Percentiles rank a stretch among this genome's conserved stretches.
These are phyloP conservation scores for Paralagenidium karlingii DNA, from an alignment of 352 stramenopile species.

Conservation along the genomic window DNA sequence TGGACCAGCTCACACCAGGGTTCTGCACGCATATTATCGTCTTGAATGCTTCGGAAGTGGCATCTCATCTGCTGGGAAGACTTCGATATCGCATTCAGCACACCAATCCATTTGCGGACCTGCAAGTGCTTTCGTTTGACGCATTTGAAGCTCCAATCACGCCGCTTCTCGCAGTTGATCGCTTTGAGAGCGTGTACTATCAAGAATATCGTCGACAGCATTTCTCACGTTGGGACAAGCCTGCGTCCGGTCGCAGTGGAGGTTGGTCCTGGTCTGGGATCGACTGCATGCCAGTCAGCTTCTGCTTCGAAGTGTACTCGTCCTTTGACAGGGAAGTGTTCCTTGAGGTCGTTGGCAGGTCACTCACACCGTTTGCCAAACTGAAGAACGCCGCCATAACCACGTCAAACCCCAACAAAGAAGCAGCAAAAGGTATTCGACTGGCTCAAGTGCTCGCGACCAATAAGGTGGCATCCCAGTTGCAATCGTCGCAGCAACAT, in stretches of 20 bases:
- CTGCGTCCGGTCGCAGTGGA: slow-evolving; percentile 12
- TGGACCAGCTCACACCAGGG: slow-evolving; percentile 47
- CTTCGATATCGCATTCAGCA: slow-evolving; percentile 58
- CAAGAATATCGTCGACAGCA: slow-evolving; percentile 28
- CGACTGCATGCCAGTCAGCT: too few relatives aligned
- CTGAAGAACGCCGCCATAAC: too few relatives aligned
- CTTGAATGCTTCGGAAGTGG: slow-evolving; percentile 34
- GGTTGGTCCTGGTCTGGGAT: too few relatives aligned
- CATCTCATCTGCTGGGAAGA: slow-evolving; percentile 17
- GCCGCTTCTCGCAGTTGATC: slow-evolving; percentile 32
- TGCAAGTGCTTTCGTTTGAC: slow-evolving; percentile 43
- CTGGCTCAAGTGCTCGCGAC: slow-evolving; percentile 28
- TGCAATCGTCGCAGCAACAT: too few relatives aligned
- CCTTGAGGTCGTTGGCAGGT: slow-evolving; percentile 20
- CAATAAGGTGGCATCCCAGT: slow-evolving; percentile 34
- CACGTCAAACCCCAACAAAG: too few relatives aligned
- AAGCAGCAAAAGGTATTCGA: slow-evolving; percentile 20
- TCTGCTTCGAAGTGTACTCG: slow-evolving; percentile 26
- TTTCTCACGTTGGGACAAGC: slow-evolving; percentile 25
- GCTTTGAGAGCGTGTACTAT: slow-evolving; percentile 48
- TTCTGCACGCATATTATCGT: slow-evolving; percentile 56
- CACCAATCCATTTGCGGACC: slow-evolving; percentile 54
- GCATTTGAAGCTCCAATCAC: slow-evolving; percentile 52
- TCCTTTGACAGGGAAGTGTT: too few relatives aligned
- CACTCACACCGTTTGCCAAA: slow-evolving; percentile 34